Evolutionary conservation across 2,329 filamentous ascomycete genomes (phyloP), one percentile per base, ranked within the genome.

Genomic region (Diaporthe citriasiana): DNA sequence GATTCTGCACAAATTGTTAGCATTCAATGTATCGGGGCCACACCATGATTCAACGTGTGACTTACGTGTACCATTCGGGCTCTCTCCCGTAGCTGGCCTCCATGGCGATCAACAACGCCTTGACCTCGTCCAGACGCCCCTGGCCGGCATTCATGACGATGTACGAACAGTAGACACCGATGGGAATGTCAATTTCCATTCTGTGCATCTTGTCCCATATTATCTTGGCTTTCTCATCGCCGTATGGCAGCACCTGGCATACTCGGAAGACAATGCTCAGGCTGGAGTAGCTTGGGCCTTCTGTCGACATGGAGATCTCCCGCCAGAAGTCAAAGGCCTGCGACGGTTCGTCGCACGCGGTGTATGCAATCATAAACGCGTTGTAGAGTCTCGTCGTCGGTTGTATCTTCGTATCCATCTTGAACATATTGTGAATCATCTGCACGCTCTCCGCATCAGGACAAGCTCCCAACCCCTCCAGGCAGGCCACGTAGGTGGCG

Each of bases 391-490:
- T 87, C 0, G 96, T 98, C 78, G 89, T 92, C 6, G 93, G 88
- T 78, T 95, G 91, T 50, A 98, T 88, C 55, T 90, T 89, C n/a
- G 92, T 89, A 82, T 99, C 97, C 82, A 98, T 92, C 84, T 98
- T 98, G 77, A 98, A 88, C 90, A 98, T 96, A 81, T 98, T 98
- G 84, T 98, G 93, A 2, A 97, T 90, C 76, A 93, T 90, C 74
- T 91, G 90, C 27, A 98, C 85, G 55, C 91, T 91, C 72, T 94
- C 91, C 1, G 84, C 79, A 78, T 93, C 91, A 12, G 87, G 87
- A 55, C 84, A 83, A n/a, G 83, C 82, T 4, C 92, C 92, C 33
- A 98, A 89, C 3, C 95, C 94, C 74, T 94, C 90, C 73, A 98
- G 93, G 76, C 92, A 95, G 45, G 88, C 85, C 4, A 94, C 89